Conservation (phyloP, 257 asterid genomes). For the Salvia miltiorrhiza region DNA sequence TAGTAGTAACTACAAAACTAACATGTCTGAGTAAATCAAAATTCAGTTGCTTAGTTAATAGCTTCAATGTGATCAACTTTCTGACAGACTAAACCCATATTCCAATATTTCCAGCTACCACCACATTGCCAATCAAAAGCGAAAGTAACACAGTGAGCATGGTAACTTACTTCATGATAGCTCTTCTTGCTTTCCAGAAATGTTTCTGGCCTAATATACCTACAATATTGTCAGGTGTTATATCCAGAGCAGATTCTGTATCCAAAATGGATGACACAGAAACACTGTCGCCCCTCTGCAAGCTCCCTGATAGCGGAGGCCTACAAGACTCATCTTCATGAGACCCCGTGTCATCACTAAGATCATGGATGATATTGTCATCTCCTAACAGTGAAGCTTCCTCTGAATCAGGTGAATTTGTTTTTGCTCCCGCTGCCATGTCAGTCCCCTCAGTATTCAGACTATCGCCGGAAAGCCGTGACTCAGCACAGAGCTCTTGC, state of each 20-base stretch:
- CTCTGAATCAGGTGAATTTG: constrained; percentile 25
- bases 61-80: background rate
- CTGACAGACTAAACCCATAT: background rate
- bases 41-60: background rate
- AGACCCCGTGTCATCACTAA: constrained; percentile 37
- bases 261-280: constrained; percentile 79
- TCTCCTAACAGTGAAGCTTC: constrained; percentile 29
- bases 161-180: constrained; percentile 71
- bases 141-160: background rate
- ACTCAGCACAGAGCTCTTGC: constrained; percentile 24
- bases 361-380: constrained; percentile 26
- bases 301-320: constrained; percentile 29
- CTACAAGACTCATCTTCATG: constrained; percentile 37
- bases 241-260: constrained; percentile 43
- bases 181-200: constrained; percentile 91
- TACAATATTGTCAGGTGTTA: constrained; percentile 79
- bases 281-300: constrained; percentile 49
- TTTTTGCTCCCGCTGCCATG: constrained; percentile 7
- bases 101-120: background rate
- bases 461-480: constrained; percentile 21
- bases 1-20: background rate
- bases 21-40: background rate
- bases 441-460: constrained; percentile 16
- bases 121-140: background rate
- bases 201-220: constrained; percentile 74